Evolutionary conservation across 768 basidiomycete genomes (phyloP).

Genomic region (Lactarius evosmus): DNA sequence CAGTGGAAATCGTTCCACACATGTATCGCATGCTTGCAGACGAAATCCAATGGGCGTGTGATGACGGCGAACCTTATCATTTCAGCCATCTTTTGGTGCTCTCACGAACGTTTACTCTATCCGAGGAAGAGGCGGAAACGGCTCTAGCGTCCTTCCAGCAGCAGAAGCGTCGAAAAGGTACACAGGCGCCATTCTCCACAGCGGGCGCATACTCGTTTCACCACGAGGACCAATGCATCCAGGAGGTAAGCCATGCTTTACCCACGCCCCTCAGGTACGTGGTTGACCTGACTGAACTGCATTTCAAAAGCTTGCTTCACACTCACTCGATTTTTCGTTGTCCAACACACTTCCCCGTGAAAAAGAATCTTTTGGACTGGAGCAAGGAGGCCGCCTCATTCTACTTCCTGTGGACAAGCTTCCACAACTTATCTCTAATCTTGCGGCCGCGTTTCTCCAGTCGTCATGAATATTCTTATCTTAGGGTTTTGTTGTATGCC

Average conservation of each 20-base stretch:
- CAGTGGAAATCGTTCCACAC: conserved; percentile 86
- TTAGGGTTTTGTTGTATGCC: neutral
- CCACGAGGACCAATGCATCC: conserved; percentile 77
- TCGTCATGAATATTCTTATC: neutral
- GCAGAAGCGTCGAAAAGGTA: conserved; percentile 41
- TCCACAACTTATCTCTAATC: conserved; percentile 38
- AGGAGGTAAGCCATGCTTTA: conserved; percentile 46
- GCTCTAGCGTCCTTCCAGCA: conserved; percentile 34
- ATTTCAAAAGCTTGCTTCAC: conserved; percentile 44
- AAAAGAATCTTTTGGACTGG: conserved; percentile 67
- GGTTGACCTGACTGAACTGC: conserved; percentile 4
- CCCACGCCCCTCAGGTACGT: conserved; percentile 4
- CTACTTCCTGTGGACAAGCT: conserved; percentile 49
- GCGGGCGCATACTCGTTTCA: conserved; percentile 75
- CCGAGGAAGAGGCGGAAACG: conserved; percentile 54
- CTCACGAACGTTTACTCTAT: conserved; percentile 74
- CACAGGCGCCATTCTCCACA: conserved; percentile 35
- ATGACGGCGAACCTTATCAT: conserved; percentile 62
- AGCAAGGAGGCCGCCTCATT: conserved; percentile 64
- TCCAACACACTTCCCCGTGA: conserved; percentile 53
- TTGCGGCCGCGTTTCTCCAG: conserved; percentile 10
- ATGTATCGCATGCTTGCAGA: conserved; percentile 87
- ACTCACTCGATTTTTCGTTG: conserved; percentile 53
- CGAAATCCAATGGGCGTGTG: conserved; percentile 72
- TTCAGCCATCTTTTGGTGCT: conserved; percentile 77